Evolutionary conservation across 176 grass and related monocot species (phyloP).

Genomic region (Carex myosuroides): DNA sequence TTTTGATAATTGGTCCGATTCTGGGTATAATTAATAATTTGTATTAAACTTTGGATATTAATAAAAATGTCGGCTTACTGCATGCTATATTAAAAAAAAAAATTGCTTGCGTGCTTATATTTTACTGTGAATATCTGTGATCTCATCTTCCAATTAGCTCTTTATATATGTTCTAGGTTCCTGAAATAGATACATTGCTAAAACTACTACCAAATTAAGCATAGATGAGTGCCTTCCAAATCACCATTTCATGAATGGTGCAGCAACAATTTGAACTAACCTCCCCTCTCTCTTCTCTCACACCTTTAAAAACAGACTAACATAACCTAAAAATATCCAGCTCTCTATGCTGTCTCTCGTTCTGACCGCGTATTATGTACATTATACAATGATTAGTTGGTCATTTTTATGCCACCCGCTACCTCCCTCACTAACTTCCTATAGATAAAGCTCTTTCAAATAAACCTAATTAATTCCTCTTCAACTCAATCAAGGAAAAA

Average conservation of each 20-base stretch:
- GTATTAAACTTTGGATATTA: no score
- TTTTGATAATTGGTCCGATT: no score
- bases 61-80: no score
- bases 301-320: background rate
- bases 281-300: background rate
- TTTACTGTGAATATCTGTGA: no score
- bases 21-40: no score
- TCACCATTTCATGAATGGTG: background rate
- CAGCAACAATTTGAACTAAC: background rate
- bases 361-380: background rate
- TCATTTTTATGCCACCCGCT: background rate
- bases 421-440: background rate
- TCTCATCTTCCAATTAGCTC: background rate
- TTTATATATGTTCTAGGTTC: background rate
- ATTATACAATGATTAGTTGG: background rate
- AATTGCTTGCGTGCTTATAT: background rate
- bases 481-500: background rate
- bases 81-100: background rate
- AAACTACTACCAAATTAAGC: background rate
- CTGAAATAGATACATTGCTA: background rate
- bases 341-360: background rate
- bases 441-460: background rate
- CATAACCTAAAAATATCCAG: background rate
- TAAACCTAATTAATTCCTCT: slow-evolving; percentile 7
- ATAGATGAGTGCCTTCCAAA: background rate